Conservation (phyloP, 2,329 filamentous ascomycete species). For the Penicillium sp. region DNA sequence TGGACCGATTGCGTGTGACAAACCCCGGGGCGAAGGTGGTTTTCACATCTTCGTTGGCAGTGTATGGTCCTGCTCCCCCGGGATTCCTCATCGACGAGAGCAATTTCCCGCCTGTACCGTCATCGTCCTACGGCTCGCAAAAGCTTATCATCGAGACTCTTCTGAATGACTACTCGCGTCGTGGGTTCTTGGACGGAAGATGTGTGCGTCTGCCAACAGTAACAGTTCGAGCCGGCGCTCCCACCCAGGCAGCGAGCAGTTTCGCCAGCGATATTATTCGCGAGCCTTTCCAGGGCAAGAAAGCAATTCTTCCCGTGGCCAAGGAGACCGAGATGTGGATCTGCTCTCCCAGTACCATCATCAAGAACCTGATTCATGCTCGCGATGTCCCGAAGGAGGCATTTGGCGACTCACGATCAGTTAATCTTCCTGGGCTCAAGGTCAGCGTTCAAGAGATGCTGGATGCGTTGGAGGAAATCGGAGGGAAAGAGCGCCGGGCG, state of each 20-base stretch:
- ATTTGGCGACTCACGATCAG: conserved; percentile 50
- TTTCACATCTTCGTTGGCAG: conserved; percentile 47
- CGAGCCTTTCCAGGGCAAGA: conserved; percentile 48
- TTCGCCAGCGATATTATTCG: conserved; percentile 51
- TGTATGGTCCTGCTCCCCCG: conserved; percentile 47
- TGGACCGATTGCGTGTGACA: conserved; percentile 45
- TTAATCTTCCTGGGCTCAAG: conserved; percentile 52
- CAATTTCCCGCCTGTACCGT: conserved; percentile 45
- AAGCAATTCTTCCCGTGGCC: conserved; percentile 48
- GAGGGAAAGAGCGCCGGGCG: conserved; percentile 50
- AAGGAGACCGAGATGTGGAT: conserved; percentile 53
- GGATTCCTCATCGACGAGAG: conserved; percentile 41
- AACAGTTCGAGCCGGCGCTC: conserved; percentile 47
- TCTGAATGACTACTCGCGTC: conserved; percentile 49
- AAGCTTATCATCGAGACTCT: conserved; percentile 49
- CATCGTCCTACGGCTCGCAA: conserved; percentile 48
- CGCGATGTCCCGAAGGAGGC: conserved; percentile 47
- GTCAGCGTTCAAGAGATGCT: conserved; percentile 57
- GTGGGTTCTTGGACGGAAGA: conserved; percentile 46
- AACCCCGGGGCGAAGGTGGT: conserved; percentile 46
- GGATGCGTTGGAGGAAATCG: conserved; percentile 52
- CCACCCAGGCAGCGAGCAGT: conserved; percentile 48
- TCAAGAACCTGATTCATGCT: conserved; percentile 51
- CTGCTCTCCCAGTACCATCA: conserved; percentile 50
- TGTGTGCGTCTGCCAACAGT: conserved; percentile 48